Conservation (phyloP, 2,329 filamentous ascomycete species). For the Nemania diffusa region DNA sequence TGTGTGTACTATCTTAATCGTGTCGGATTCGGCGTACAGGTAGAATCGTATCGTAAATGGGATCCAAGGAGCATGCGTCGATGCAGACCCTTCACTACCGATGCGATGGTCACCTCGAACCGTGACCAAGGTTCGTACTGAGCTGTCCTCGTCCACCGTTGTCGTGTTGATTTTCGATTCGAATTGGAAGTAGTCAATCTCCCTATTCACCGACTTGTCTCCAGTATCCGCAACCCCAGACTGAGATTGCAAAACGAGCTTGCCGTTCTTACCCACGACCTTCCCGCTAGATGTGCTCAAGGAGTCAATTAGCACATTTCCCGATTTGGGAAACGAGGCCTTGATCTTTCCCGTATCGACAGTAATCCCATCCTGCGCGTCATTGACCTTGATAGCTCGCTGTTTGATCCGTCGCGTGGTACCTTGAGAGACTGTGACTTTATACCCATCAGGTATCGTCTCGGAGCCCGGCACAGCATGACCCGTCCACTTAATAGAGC, state of each 20-base stretch:
- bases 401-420: not conserved
- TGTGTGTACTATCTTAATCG: conserved; percentile 65
- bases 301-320: conserved; percentile 52
- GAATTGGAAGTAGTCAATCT: conserved; percentile 58
- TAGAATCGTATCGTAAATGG: conserved; percentile 68
- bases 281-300: conserved; percentile 56
- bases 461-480: conserved; percentile 63
- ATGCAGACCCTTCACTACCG: conserved; percentile 37
- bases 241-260: conserved; percentile 64
- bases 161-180: conserved; percentile 63
- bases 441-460: conserved; percentile 55
- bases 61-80: conserved; percentile 59
- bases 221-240: conserved; percentile 56
- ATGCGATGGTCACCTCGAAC: conserved; percentile 53
- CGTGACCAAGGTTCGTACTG: conserved; percentile 60
- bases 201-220: conserved; percentile 49
- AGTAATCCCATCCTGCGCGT: conserved; percentile 47
- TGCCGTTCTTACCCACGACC: conserved; percentile 58
- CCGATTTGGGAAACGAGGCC: conserved; percentile 56
- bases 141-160: conserved; percentile 56
- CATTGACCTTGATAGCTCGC: conserved; percentile 34
- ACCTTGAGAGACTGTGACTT: conserved; percentile 48
- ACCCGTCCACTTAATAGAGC: conserved; percentile 70
- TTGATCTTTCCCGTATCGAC: conserved; percentile 59
- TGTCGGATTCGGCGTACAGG: conserved; percentile 65